A percentile compares a stretch with the other conserved stretches of the same genome.
Conservation (phyloP, 805 yeast genomes). For the Yarrowia alimentaria region DNA sequence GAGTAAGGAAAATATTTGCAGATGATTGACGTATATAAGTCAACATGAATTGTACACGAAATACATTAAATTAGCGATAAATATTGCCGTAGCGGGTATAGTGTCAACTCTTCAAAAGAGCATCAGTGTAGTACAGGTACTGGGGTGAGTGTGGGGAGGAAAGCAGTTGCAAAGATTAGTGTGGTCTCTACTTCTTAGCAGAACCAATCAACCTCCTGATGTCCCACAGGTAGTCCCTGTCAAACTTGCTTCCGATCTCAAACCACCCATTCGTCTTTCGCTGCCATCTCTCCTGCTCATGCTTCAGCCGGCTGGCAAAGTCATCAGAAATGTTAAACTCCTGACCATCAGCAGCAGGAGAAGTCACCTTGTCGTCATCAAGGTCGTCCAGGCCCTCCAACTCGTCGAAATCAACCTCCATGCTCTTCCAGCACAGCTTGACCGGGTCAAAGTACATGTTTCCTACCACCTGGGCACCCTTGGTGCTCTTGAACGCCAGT, state of each 20-base stretch:
- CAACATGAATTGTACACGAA: too few species aligned
- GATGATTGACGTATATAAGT: too few species aligned
- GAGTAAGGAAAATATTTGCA: too few species aligned
- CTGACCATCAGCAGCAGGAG: conserved; percentile 32
- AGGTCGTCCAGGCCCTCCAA: conserved; percentile 54
- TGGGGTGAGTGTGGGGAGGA: too few species aligned
- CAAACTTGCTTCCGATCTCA: conserved; percentile 32
- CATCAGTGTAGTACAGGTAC: too few species aligned
- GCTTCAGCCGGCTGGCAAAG: conserved; percentile 34
- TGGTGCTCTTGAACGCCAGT: conserved; percentile 35
- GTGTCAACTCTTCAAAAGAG: too few species aligned
- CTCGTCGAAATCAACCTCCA: conserved; percentile 40
- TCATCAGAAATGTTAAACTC: conserved; percentile 39
- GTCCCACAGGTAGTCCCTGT: conserved; percentile 38
- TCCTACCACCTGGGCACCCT: conserved; percentile 47
- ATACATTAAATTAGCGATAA: too few species aligned
- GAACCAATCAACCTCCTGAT: conserved; percentile 39
- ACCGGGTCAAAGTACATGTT: conserved; percentile 62
- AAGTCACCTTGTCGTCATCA: conserved; percentile 29
- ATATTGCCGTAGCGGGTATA: too few species aligned
- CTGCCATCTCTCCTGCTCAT: conserved; percentile 41
- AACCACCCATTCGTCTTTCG: conserved; percentile 41
- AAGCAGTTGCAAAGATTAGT: too few species aligned
- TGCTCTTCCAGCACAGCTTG: conserved; percentile 58
- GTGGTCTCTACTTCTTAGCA: neutral